phyloP scores from a whole-genome alignment of 2,329 filamentous ascomycete genomes.

The Blastomyces gilchristii region DNA sequence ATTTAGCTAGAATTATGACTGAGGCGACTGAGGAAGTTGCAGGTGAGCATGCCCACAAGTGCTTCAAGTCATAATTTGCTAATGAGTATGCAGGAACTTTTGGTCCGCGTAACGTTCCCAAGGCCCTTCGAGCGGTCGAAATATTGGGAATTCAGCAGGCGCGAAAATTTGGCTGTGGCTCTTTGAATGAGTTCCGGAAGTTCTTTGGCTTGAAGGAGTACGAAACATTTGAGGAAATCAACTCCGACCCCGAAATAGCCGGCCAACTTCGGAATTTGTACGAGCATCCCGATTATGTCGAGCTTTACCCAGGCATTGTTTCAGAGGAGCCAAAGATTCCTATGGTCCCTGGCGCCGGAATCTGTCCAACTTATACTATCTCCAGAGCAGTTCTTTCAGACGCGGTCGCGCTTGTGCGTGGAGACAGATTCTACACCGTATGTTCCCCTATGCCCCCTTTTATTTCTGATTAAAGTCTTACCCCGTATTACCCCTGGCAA shows the following conservation, averaged over 20 bases:
- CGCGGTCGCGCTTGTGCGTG: constrained; percentile 35
- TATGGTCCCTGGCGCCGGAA: constrained; percentile 29
- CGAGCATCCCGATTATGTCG: constrained; percentile 54
- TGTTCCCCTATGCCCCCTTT: not conserved
- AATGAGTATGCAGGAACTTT: constrained; percentile 25
- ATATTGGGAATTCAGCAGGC: constrained; percentile 70
- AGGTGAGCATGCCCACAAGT: constrained; percentile 39
- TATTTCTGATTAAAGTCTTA: not conserved
- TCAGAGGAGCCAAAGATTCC: constrained; percentile 32
- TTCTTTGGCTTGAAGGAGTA: constrained; percentile 53
- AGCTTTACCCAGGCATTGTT: constrained; percentile 59
- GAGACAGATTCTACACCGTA: constrained; percentile 34
- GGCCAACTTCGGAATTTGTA: constrained; percentile 50
- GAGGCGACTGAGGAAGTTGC: constrained; percentile 60
- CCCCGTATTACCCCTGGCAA: no score
- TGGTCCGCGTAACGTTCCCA: constrained; percentile 61
- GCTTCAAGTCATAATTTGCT: not conserved
- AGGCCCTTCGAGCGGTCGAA: constrained; percentile 62
- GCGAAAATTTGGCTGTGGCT: constrained; percentile 50
- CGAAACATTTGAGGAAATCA: constrained; percentile 50
- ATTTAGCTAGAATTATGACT: constrained; percentile 56
- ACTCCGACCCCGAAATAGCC: constrained; percentile 46
- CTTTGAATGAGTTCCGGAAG: constrained; percentile 48
- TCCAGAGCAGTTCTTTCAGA: constrained; percentile 35
- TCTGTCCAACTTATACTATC: constrained; percentile 32